Base-by-base conservation (phyloP, 2,329 filamentous ascomycete genomes). In the Rhytidhysteron rufulum region DNA sequence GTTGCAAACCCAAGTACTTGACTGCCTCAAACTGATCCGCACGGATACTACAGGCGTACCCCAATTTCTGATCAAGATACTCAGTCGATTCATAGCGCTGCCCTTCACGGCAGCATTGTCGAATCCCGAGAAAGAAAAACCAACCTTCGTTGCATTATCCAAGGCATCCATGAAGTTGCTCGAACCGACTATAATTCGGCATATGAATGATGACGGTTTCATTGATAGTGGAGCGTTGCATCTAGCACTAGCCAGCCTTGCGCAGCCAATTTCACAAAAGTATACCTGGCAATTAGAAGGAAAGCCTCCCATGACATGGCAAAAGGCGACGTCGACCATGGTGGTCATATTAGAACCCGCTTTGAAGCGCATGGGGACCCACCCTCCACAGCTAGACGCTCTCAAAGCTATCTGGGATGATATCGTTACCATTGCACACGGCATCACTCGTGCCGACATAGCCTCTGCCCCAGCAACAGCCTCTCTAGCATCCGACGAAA, bases 91-190 rank as follows among this genome's bases (percentile, higher is more conserved):
- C 43, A 77, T 82, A 7, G 76, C 79, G 2, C 70, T 95, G 24
- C 84, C 88, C 1, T 90, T 87, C 51, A 65, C 71, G 0, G 54
- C 56, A 13, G 42, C 47, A 5, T 51, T 42, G 8, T 37, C 46
- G 19, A 44, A 43, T 1, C 42, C 50, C 9, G 44, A 45, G 15
- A 61, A 55, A 40, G 58, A 57, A 37, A 80, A 80, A 41, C 85
- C 88, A 5, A 95, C 88, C 0, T 97, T 89, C 58, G 82, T 98
- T 40, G 91, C 93, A 24, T 79, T 97, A 57, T 88, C 90, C 1
- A 95, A 93, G 62, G 79, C 80, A 16, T 82, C 85, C 43, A 93
- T 95, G 76, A 70, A 75, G 2, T 77, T 88, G 33, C 65, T 94
- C 2, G 74, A 85, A 47, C 68, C 67, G 0, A 66, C 88, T 2